Evolutionary conservation across 371 early-diverging fungal species (phyloP), one percentile per base, ranked within the genome.

Genomic region (Mucor piriformis): DNA sequence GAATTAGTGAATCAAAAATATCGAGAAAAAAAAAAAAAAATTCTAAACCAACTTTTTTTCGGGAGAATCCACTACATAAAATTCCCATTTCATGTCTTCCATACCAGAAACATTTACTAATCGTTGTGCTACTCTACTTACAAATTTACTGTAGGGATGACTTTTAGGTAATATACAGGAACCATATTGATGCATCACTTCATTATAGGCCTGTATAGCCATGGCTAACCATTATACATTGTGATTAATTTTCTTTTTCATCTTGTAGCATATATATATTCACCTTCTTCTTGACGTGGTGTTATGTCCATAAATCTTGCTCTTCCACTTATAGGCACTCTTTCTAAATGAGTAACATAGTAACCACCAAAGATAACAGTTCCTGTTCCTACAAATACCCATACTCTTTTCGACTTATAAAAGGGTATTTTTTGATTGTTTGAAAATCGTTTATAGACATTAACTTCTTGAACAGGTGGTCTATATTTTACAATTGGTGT

Each of bases 11-110:
- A 29, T 29, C n/a, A n/a, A 34, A 25, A 43, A 23, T 15, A 18
- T 12, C 6, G 13, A 16, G 21, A 43, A 21, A 20, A 21, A 20
- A 42, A 20, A 20, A 20, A 10, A 3, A 18, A 21, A 20, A 21
- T 10, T 13, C 15, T 13, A 20, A 46, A 50, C 63, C 69, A 67
- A 75, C 81, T 97, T 96, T 61, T 73, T 79, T 65, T 92, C 88
- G 2, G 88, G 85, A 23, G 86, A 78, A 43, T 92, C 75, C 50
- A 96, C 89, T 6, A 96, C 94, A 75, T 91, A 77, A 37, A 91
- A 79, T 54, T 91, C 91, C 92, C 92, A 92, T 20, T 86, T 80
- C 20, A 90, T 58, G 46, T 81, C 69, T 34, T 83, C 70, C 79
- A 84, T 80, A n/a, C 87, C 87, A 1, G 89, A 80, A 10, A 85